A percentile compares a stretch with the other conserved stretches of the same genome.
These are phyloP conservation scores for Dryas integrifolia DNA, from an alignment of 331 rosid genomes.

Conservation along the genomic window DNA sequence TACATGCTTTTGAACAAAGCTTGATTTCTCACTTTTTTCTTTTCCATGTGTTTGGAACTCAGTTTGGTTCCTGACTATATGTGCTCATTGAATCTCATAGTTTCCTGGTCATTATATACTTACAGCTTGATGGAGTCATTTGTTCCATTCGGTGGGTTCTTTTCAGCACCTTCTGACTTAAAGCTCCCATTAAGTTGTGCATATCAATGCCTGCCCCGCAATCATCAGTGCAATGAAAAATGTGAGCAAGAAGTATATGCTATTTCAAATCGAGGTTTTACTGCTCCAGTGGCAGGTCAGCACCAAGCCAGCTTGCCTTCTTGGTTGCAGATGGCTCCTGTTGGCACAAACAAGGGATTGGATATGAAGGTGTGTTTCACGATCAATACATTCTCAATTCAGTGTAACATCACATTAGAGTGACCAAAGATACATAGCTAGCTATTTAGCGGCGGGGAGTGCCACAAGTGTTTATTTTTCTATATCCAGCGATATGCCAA, in stretches of 20 bases:
- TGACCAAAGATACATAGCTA: not conserved
- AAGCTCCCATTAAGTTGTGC: conserved; percentile 51
- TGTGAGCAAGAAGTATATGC: conserved; percentile 52
- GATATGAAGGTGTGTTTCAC: conserved; percentile 68
- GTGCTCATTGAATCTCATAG: conserved; percentile 29
- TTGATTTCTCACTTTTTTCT: not conserved
- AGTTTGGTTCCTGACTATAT: conserved; percentile 10
- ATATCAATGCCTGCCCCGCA: conserved; percentile 40
- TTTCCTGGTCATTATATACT: conserved; percentile 22
- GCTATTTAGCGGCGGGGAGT: not conserved
- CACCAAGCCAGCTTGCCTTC: conserved; percentile 61
- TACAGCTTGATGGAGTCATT: conserved; percentile 94
- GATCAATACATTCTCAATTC: conserved; percentile 15
- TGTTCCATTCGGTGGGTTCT: conserved; percentile 95
- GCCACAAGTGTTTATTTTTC: not conserved
- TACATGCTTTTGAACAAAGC: not conserved
- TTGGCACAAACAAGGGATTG: conserved; percentile 38
- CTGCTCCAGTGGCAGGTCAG: conserved; percentile 46
- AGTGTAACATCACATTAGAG: not conserved
- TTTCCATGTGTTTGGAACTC: conserved; percentile 14
- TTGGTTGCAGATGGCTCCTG: conserved; percentile 63
- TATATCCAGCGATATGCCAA: not conserved
- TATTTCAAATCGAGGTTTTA: conserved; percentile 43
- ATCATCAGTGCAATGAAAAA: conserved; percentile 44
- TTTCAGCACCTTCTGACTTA: conserved; percentile 70